Conservation (phyloP, 2,329 filamentous ascomycete genomes). For the Escovopsis sp. region DNA sequence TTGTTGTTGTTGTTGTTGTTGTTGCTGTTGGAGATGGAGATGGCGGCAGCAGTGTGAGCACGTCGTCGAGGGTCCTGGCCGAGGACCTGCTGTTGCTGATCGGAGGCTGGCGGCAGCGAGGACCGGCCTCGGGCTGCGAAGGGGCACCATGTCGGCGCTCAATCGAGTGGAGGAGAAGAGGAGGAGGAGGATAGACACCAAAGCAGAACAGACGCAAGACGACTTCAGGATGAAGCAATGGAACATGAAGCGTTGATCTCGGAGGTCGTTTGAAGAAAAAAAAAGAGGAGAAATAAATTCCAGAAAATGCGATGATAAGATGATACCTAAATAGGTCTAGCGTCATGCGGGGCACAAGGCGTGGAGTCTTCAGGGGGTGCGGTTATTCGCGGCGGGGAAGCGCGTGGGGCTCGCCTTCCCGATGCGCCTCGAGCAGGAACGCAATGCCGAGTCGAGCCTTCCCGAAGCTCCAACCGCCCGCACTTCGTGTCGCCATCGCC, state of each 20-base stretch:
- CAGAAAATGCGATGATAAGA: background rate
- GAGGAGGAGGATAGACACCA: background rate
- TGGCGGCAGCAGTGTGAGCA: too few relatives aligned
- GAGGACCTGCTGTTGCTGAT: constrained; percentile 12
- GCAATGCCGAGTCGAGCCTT: constrained; percentile 22
- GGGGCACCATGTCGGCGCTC: constrained; percentile 14
- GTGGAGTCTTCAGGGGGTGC: constrained; percentile 15
- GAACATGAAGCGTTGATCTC: too few relatives aligned
- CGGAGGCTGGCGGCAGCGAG: constrained; percentile 13
- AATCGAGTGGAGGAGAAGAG: constrained; percentile 3
- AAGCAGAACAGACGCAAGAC: background rate
- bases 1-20: too few relatives aligned
- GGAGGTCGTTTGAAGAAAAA: background rate
- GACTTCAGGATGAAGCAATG: too few relatives aligned
- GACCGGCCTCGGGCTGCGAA: constrained; percentile 17
- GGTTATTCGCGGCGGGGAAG: constrained; percentile 22
- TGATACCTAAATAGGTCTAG: constrained; percentile 2
- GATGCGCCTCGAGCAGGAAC: constrained; percentile 9
- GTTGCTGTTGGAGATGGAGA: too few relatives aligned
- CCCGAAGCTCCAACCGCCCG: constrained; percentile 1
- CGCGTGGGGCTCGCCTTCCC: too few relatives aligned
- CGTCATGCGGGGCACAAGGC: background rate
- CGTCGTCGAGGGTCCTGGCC: too few relatives aligned
- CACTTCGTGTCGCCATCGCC: constrained; percentile 2
- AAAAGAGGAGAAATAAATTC: background rate